A percentile compares a stretch with the other conserved stretches of the same genome.
phyloP scores from a whole-genome alignment of 495 filamentous ascomycete genomes.

The Antarctomyces pellizariae region DNA sequence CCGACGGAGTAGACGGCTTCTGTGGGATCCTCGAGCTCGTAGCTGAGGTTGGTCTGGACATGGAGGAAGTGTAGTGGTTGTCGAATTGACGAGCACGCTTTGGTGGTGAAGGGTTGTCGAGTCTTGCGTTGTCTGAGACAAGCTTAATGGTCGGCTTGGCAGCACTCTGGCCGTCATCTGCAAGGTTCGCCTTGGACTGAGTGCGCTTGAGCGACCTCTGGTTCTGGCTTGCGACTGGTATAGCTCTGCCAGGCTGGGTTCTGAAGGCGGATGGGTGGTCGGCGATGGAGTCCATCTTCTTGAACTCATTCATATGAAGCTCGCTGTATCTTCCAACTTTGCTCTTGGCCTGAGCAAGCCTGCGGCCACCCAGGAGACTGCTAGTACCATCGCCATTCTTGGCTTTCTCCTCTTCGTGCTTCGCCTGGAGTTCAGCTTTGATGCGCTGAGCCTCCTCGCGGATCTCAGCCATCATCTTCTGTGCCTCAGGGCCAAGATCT shows the following conservation, averaged over 20 bases:
- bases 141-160: slow-evolving; percentile 2
- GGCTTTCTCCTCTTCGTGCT: slow-evolving; percentile 23
- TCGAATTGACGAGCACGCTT: slow-evolving; percentile 15
- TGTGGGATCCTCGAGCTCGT: slow-evolving; percentile 16
- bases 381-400: slow-evolving; percentile 17
- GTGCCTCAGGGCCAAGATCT: slow-evolving; percentile 51
- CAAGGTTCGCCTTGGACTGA: slow-evolving; percentile 50
- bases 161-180: slow-evolving; percentile 19
- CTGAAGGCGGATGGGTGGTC: slow-evolving; percentile 64
- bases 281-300: slow-evolving; percentile 90
- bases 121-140: slow-evolving; percentile 7
- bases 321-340: slow-evolving; percentile 57
- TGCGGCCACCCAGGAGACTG: slow-evolving; percentile 31
- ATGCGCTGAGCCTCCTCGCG: slow-evolving; percentile 44
- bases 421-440: slow-evolving; percentile 35
- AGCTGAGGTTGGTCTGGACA: slow-evolving; percentile 20
- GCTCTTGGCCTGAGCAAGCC: slow-evolving; percentile 56
- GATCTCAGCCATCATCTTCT: slow-evolving; percentile 52
- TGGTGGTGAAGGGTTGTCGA: slow-evolving; percentile 11
- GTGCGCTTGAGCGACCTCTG: slow-evolving; percentile 54
- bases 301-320: slow-evolving; percentile 67
- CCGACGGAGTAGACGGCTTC: slow-evolving; percentile 17
- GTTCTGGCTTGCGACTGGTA: slow-evolving; percentile 20
- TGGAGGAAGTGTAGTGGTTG: slow-evolving; percentile 23
- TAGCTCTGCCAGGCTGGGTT: slow-evolving; percentile 30